Percentiles rank a stretch among this genome's conserved stretches.
phyloP scores from a whole-genome alignment of 331 rosid genomes.

The Pyrus hybrid region DNA sequence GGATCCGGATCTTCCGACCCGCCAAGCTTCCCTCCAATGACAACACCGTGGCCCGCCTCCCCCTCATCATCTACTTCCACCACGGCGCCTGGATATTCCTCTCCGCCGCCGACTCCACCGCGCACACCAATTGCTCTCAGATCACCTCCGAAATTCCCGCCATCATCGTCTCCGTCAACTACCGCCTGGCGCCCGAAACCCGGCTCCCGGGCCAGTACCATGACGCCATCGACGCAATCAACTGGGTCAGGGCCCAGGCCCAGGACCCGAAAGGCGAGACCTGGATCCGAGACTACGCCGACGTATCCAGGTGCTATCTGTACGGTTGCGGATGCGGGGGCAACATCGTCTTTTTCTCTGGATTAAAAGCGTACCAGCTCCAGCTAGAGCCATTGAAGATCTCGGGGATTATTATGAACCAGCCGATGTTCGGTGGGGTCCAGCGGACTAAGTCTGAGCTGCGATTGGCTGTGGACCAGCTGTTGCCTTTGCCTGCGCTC shows the following conservation, averaged over 20 bases:
- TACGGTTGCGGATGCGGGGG: constrained; percentile 40
- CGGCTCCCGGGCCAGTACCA: constrained; percentile 41
- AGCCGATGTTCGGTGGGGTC: constrained; percentile 55
- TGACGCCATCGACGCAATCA: constrained; percentile 27
- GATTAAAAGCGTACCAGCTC: not conserved
- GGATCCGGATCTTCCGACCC: constrained; percentile 47
- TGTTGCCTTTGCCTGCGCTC: constrained; percentile 41
- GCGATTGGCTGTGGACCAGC: constrained; percentile 37
- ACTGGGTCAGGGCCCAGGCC: constrained; percentile 39
- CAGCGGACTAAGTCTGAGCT: constrained; percentile 38
- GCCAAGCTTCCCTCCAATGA: constrained; percentile 54
- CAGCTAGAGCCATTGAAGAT: constrained; percentile 32
- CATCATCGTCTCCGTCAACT: constrained; percentile 34
- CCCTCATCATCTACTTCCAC: constrained; percentile 47
- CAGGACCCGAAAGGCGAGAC: constrained; percentile 27
- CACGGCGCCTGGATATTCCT: constrained; percentile 39
- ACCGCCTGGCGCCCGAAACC: constrained; percentile 37
- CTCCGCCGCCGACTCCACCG: not conserved
- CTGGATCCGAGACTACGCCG: constrained; percentile 53
- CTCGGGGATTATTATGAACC: constrained; percentile 45
- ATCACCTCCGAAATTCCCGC: constrained; percentile 28
- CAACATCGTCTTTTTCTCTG: constrained; percentile 33
- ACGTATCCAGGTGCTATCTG: constrained; percentile 41
- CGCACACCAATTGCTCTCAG: constrained; percentile 14
- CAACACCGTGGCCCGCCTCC: constrained; percentile 40